Percentiles rank a stretch among this genome's conserved stretches.
phyloP scores from a whole-genome alignment of 2,329 filamentous ascomycete genomes.

The Colletotrichum sp. region DNA sequence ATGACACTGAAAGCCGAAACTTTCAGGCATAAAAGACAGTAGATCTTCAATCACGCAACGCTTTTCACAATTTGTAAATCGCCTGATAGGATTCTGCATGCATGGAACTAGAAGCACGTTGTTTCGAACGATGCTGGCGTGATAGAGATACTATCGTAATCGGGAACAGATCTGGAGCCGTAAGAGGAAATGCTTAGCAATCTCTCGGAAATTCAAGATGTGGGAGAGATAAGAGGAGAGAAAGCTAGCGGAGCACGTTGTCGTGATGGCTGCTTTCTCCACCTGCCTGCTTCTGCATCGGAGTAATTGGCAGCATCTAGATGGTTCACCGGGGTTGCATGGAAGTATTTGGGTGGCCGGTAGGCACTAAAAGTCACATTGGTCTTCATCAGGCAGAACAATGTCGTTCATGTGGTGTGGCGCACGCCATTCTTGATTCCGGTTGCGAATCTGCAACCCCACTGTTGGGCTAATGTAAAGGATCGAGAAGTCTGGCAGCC shows the following conservation, averaged over 20 bases:
- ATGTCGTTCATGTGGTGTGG: neutral
- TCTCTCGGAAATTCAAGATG: neutral
- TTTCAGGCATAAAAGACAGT: neutral
- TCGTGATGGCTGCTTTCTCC: neutral
- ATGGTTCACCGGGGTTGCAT: neutral
- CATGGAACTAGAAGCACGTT: neutral
- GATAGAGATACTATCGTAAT: neutral
- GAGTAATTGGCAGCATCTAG: neutral
- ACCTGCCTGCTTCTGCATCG: neutral
- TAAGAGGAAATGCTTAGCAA: neutral
- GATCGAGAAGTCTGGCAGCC: neutral
- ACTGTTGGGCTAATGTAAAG: neutral
- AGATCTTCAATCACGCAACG: neutral
- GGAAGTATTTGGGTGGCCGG: neutral
- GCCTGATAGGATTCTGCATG: neutral
- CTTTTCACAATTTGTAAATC: neutral
- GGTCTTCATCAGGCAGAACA: neutral
- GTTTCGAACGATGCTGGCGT: neutral
- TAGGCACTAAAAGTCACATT: neutral
- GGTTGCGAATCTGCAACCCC: neutral
- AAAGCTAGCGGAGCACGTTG: neutral
- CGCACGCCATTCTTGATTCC: neutral
- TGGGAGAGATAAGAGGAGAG: neutral
- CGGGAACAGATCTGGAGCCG: neutral
- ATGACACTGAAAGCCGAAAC: fast-evolving